Percentiles rank a stretch among this genome's conserved stretches.
Conservation (phyloP, 768 basidiomycete genomes). For the Psilocybe sp. region DNA sequence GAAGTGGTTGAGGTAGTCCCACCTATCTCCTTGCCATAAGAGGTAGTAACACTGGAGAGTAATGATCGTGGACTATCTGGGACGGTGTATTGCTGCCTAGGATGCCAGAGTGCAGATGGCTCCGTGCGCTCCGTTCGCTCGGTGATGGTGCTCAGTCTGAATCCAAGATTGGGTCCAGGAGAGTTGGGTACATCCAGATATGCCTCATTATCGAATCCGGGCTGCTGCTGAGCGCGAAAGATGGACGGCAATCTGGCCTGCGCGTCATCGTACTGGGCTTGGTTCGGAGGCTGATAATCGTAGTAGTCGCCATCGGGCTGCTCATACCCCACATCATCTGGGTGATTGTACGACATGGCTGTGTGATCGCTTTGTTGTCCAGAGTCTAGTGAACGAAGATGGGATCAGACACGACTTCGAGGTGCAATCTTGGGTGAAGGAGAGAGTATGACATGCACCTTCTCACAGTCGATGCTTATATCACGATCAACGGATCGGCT, state of each 20-base stretch:
- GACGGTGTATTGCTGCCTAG: constrained; percentile 34
- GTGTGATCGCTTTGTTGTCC: constrained; percentile 5
- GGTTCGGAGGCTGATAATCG: constrained; percentile 19
- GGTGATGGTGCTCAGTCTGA: constrained; percentile 57
- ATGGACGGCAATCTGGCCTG: constrained; percentile 59
- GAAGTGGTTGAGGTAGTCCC: constrained; percentile 14
- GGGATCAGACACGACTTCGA: not conserved
- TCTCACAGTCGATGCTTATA: constrained; percentile 40
- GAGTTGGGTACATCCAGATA: constrained; percentile 24
- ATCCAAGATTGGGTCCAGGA: constrained; percentile 15
- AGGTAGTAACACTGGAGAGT: constrained; percentile 45
- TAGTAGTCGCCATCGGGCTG: constrained; percentile 18
- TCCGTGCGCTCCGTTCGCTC: constrained; percentile 69
- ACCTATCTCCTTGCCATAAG: constrained; percentile 67
- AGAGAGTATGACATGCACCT: constrained; percentile 54
- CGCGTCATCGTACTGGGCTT: constrained; percentile 5
- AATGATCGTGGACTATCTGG: constrained; percentile 39
- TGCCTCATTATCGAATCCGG: constrained; percentile 32
- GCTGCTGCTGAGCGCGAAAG: constrained; percentile 56
- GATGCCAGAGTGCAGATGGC: constrained; percentile 46
- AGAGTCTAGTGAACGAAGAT: not conserved
- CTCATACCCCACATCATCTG: constrained; percentile 8
- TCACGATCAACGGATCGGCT: constrained; percentile 21
- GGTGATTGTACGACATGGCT: constrained; percentile 4
- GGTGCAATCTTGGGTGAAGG: constrained; percentile 1